These are phyloP conservation scores for Nicotiana rustica DNA, from an alignment of 305 asterid genomes.

Conservation along the genomic window DNA sequence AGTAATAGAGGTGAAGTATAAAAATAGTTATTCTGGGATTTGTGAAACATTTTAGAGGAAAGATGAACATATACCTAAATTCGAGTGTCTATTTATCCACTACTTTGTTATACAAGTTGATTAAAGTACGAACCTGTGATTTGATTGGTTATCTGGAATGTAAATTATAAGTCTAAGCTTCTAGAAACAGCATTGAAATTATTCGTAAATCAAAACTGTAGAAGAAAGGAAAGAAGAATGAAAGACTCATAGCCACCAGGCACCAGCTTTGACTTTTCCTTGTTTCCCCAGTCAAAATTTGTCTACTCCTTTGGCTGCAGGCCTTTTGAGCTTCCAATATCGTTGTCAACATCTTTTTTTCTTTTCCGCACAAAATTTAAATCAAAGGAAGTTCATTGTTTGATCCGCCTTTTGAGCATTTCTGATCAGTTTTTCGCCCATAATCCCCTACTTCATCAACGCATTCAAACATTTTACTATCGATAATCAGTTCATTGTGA, in stretches of 20 bases:
- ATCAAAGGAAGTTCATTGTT: no score
- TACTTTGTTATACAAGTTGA: not conserved
- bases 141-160: no score
- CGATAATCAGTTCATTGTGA: no score
- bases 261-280: not conserved
- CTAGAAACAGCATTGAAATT: not conserved
- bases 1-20: not conserved
- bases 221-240: not conserved
- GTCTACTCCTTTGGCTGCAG: not conserved
- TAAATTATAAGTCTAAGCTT: not conserved
- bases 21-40: no score
- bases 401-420: no score
- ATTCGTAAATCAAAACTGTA: not conserved
- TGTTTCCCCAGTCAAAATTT: conserved; percentile 5
- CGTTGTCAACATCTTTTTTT: no score
- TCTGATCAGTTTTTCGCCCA: no score
- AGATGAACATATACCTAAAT: not conserved
- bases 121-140: not conserved
- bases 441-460: no score
- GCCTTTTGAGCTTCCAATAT: no score
- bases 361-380: no score
- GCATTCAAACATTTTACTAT: no score
- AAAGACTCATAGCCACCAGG: not conserved
- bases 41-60: not conserved
- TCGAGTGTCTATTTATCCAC: not conserved